A percentile compares a stretch with the other conserved stretches of the same genome.
These are phyloP conservation scores for Phoma sp. DNA, from an alignment of 2,329 filamentous ascomycete genomes.

Conservation along the genomic window DNA sequence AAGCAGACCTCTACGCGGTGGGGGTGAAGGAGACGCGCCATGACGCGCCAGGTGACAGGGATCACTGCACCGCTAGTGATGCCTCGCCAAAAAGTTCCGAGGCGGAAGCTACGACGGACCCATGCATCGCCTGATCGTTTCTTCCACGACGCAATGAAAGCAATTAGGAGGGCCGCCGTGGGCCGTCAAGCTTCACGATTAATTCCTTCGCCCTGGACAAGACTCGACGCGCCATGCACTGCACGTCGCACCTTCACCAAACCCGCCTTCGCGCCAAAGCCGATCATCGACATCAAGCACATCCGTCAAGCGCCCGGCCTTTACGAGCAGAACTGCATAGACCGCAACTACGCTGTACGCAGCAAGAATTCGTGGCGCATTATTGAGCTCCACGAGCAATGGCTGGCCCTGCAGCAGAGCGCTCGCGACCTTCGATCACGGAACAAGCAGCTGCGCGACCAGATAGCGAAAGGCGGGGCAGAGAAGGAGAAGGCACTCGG, in stretches of 20 bases:
- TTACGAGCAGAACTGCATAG: conserved; percentile 81
- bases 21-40: conserved; percentile 15
- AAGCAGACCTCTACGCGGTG: background rate
- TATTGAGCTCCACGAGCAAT: conserved; percentile 55
- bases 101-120: conserved; percentile 4
- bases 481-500: conserved; percentile 62
- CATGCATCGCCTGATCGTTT: conserved; percentile 14
- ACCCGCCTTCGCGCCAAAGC: conserved; percentile 77
- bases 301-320: conserved; percentile 85
- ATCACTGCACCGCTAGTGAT: conserved; percentile 9
- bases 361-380: conserved; percentile 61
- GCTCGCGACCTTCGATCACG: conserved; percentile 68
- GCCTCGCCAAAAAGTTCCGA: conserved; percentile 20
- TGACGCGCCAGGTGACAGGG: conserved; percentile 17
- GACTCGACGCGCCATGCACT: conserved; percentile 33
- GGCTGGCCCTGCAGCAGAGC: conserved; percentile 61
- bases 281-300: conserved; percentile 82
- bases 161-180: conserved; percentile 23
- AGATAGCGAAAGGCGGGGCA: conserved; percentile 53
- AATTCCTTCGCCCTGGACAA: background rate
- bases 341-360: conserved; percentile 77
- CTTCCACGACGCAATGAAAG: conserved; percentile 29
- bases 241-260: conserved; percentile 55
- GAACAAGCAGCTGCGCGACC: conserved; percentile 68
- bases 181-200: conserved; percentile 17